phyloP scores from a whole-genome alignment of 2,329 filamentous ascomycete species.

The Ophiostoma montium region DNA sequence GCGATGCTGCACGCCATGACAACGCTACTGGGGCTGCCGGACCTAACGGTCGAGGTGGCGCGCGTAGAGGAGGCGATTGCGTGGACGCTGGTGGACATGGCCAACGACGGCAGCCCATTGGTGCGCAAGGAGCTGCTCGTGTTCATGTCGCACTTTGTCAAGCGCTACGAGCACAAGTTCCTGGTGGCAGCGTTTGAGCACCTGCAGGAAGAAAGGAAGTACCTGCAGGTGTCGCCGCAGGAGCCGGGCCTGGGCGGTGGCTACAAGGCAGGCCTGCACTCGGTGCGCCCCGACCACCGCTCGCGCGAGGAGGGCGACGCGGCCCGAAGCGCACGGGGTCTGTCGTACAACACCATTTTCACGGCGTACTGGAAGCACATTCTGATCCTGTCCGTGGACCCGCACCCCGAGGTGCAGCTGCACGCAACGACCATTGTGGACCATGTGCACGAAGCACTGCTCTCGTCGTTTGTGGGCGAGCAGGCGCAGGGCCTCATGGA shows the following conservation, averaged over 20 bases:
- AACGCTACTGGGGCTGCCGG: constrained; percentile 84
- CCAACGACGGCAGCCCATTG: constrained; percentile 84
- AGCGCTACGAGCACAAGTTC: constrained; percentile 85
- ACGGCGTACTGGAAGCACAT: constrained; percentile 90
- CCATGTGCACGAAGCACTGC: constrained; percentile 62
- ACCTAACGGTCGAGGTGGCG: constrained; percentile 80
- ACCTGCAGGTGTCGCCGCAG: constrained; percentile 40
- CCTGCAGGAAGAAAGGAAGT: constrained; percentile 67
- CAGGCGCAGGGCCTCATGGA: constrained; percentile 60
- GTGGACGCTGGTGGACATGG: constrained; percentile 78
- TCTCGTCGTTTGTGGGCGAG: constrained; percentile 61
- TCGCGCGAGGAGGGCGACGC: constrained; percentile 45
- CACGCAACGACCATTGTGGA: constrained; percentile 79
- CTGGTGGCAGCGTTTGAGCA: constrained; percentile 86
- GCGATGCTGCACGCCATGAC: constrained; percentile 90
- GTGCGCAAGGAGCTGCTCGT: constrained; percentile 87
- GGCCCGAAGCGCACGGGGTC: constrained; percentile 37
- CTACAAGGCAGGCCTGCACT: constrained; percentile 49
- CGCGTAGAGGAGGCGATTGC: constrained; percentile 85
- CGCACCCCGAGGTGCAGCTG: constrained; percentile 81
- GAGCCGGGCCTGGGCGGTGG: constrained; percentile 26
- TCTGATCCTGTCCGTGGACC: constrained; percentile 80
- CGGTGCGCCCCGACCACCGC: constrained; percentile 40
- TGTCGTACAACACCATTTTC: constrained; percentile 81
- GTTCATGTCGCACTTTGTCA: constrained; percentile 83